Base-by-base conservation (phyloP, 352 stramenopile genomes). In the Globisporangium paddicum region DNA sequence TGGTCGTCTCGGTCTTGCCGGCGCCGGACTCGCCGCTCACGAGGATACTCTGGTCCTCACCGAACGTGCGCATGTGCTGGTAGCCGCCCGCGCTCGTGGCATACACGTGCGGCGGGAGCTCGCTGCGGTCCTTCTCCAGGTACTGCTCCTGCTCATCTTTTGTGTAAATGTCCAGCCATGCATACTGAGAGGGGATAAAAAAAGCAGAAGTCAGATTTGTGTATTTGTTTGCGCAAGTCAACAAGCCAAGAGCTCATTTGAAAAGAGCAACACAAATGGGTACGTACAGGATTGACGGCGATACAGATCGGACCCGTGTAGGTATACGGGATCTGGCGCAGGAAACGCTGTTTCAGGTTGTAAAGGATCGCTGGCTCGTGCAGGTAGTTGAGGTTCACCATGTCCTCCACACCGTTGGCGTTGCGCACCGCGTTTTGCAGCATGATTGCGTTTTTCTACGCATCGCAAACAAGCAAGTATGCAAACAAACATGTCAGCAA, bases 291-390 rank as follows among this genome's bases (percentile, higher is more conserved):
- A 70, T 99, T 99, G 32, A 98, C 92, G 23, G 96, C 96, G 60
- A 99, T 97, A 66, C 98, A 95, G 74, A 99, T 98, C 23, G 97
- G 87, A 41, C 96, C 96, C 19, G 96, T 98, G 68, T 97, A 96
- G 46, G 96, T 98, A 79, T 99, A 99, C 0, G 96, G 96, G 63
- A 96, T 86, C 52, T 89, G 75, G 52, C 73, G 72, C 63, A 95
- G 74, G 69, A 95, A 96, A 49, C 90, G 82, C 52, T 84, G 70
- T 67, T 93, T 88, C 37, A 97, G 77, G 75, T 97, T 97, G 73
- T 87, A 97, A 23, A 97, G 71, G 53, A 97, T 96, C 30, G 88
- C 88, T 3, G 90, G 85, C 72, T 97, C 89, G 66, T 97, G 90
- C 32, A 97, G 74, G 66, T 96, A 95, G 69, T 91, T 92, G 41